Evolutionary conservation across 352 stramenopile species (phyloP).

Genomic region (Globisporangium lucens): DNA sequence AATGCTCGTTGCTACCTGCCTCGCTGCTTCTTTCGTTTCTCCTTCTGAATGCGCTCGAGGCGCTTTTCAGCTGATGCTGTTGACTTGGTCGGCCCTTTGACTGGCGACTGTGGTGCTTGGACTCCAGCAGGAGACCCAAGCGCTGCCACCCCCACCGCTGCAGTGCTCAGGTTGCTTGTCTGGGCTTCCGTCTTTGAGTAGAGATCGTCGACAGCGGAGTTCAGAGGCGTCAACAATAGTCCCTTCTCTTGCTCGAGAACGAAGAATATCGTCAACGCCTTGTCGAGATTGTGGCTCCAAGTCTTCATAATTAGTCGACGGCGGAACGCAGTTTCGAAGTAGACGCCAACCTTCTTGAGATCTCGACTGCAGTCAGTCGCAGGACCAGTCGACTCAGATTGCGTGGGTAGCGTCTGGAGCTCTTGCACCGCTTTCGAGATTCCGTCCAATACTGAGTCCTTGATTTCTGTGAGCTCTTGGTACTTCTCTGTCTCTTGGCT

Average conservation of each 20-base stretch:
- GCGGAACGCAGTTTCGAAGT: constrained; percentile 6
- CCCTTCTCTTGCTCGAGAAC: background rate
- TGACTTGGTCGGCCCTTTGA: constrained; percentile 4
- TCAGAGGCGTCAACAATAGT: background rate
- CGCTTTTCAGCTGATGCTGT: constrained; percentile 10
- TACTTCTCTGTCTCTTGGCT: constrained; percentile 17
- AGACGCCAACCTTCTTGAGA: background rate
- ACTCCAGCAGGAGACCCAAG: background rate
- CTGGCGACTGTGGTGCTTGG: background rate
- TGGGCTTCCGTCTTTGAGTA: constrained; percentile 12
- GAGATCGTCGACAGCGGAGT: constrained; percentile 9
- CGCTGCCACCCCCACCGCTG: background rate
- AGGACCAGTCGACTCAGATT: background rate
- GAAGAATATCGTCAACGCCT: constrained; percentile 13
- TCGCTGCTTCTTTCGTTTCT: constrained; percentile 15
- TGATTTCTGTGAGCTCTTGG: constrained; percentile 2
- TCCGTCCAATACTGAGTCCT: background rate
- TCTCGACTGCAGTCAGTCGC: constrained; percentile 1
- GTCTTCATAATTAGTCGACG: constrained; percentile 1
- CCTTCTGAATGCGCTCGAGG: constrained; percentile 21
- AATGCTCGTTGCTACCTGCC: background rate
- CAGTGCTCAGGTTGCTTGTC: background rate
- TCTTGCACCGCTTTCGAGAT: background rate
- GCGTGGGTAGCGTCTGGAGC: background rate
- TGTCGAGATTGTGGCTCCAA: constrained; percentile 5